A percentile compares a stretch with the other conserved stretches of the same genome.
Conservation (phyloP, 345 rosid species). For the Aethionema arabicum region DNA sequence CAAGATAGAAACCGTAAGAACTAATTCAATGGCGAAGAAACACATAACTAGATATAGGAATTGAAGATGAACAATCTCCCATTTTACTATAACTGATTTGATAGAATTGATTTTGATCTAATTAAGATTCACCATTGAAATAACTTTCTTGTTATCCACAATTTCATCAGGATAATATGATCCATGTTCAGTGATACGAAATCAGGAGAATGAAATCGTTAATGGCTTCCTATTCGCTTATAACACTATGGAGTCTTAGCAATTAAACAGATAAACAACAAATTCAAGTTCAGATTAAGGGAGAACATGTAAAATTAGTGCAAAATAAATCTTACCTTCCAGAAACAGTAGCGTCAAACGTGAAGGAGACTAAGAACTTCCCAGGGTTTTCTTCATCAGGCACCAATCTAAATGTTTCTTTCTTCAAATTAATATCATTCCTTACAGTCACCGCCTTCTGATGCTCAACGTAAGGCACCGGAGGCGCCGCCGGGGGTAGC, state of each 20-base stretch:
- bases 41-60: neutral
- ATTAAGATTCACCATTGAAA: neutral
- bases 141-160: constrained; percentile 1
- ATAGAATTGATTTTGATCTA: neutral
- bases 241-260: too few relatives aligned
- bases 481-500: constrained; percentile 37
- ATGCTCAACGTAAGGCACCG: constrained; percentile 58
- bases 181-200: too few relatives aligned
- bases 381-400: constrained; percentile 65
- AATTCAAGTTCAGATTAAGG: too few relatives aligned
- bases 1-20: constrained; percentile 2
- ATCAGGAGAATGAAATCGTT: too few relatives aligned
- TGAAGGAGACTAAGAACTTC: constrained; percentile 60
- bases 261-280: too few relatives aligned
- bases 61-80: neutral
- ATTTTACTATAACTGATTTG: neutral
- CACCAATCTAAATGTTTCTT: constrained; percentile 60
- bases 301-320: too few relatives aligned
- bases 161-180: neutral
- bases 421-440: constrained; percentile 71
- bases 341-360: constrained; percentile 70
- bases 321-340: constrained; percentile 47
- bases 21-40: constrained; percentile 3
- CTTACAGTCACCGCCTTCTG: constrained; percentile 65
- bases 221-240: too few relatives aligned